Conservation (phyloP, 164 flowering plant genomes). For the Cinnamomum chago region DNA sequence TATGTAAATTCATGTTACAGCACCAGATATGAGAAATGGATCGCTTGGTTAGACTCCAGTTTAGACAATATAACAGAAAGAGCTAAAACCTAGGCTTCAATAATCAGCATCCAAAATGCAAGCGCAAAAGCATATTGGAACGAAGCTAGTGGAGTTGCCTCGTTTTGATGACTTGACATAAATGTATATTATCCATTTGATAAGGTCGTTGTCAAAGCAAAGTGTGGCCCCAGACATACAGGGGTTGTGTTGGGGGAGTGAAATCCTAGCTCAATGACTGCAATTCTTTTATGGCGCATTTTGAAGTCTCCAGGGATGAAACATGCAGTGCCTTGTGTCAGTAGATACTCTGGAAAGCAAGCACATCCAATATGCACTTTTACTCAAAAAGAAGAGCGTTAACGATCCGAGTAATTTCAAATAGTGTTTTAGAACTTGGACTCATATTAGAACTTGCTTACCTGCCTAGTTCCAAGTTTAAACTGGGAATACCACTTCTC, state of each 20-base stretch:
- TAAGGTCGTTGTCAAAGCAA: neutral
- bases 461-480: too few species aligned
- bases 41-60: neutral
- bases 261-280: neutral
- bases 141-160: too few species aligned
- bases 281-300: too few species aligned
- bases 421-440: too few species aligned
- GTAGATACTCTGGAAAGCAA: too few species aligned
- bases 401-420: too few species aligned
- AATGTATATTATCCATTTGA: neutral
- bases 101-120: neutral
- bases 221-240: neutral
- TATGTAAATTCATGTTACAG: neutral
- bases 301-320: too few species aligned
- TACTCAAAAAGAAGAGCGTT: too few species aligned
- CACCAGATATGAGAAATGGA: neutral
- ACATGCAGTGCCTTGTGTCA: too few species aligned
- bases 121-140: neutral
- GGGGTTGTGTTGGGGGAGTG: neutral
- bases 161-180: neutral
- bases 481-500: too few species aligned
- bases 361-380: too few species aligned
- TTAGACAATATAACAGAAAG: neutral
- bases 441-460: too few species aligned
- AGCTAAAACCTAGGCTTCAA: neutral